phyloP scores from a whole-genome alignment of 768 basidiomycete genomes.

The Podaxis sp. region DNA sequence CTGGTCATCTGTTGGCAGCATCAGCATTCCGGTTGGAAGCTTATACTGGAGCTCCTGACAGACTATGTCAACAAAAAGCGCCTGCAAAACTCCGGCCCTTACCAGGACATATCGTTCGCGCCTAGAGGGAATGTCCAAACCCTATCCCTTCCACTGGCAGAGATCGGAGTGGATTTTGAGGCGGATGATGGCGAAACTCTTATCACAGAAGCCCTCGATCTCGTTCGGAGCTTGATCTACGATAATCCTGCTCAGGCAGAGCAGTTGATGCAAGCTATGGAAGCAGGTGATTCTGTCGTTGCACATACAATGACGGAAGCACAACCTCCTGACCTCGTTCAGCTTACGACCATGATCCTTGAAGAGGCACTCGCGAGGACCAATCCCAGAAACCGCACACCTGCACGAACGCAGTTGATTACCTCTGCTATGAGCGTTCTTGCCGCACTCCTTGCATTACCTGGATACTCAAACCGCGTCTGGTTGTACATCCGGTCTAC shows the following conservation, averaged over 20 bases:
- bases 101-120: constrained; percentile 55
- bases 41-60: constrained; percentile 77
- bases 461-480: constrained; percentile 75
- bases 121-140: constrained; percentile 39
- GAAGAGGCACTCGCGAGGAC: constrained; percentile 72
- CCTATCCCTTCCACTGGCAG: constrained; percentile 33
- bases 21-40: constrained; percentile 81
- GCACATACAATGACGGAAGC: constrained; percentile 50
- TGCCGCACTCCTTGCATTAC: constrained; percentile 70
- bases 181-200: constrained; percentile 59
- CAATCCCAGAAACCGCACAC: constrained; percentile 32
- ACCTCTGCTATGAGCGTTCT: constrained; percentile 83
- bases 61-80: constrained; percentile 68
- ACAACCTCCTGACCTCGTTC: constrained; percentile 69
- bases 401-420: constrained; percentile 60
- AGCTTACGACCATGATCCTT: constrained; percentile 76
- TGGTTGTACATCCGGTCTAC: constrained; percentile 89
- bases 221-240: constrained; percentile 74
- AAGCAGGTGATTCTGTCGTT: constrained; percentile 53
- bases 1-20: constrained; percentile 80
- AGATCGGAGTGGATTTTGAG: constrained; percentile 72
- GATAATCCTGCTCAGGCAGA: constrained; percentile 65
- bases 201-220: constrained; percentile 73
- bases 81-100: constrained; percentile 38
- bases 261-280: constrained; percentile 65